These are phyloP conservation scores for Aspergillus udagawae DNA, from an alignment of 2,329 filamentous ascomycete species.

Conservation along the genomic window DNA sequence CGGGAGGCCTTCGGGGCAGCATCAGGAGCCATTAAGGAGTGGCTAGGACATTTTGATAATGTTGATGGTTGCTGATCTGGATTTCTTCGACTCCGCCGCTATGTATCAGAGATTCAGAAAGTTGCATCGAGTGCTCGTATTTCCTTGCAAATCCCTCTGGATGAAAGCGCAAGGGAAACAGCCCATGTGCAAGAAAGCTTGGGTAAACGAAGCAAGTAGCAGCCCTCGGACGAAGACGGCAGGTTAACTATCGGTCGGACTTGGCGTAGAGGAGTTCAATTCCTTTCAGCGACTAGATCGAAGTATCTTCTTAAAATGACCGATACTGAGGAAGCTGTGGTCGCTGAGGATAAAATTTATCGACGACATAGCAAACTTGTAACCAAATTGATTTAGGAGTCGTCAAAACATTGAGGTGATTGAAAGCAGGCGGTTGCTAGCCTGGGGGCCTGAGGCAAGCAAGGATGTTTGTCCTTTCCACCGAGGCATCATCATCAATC, in stretches of 20 bases:
- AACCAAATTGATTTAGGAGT: background rate
- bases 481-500: background rate
- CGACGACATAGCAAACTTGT: background rate
- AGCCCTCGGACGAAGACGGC: background rate
- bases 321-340: too few relatives aligned
- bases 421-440: background rate
- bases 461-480: background rate
- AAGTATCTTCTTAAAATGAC: background rate
- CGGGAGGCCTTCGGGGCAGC: conserved; percentile 9
- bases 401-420: too few relatives aligned
- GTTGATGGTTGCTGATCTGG: conserved; percentile 2
- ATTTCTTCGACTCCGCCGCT: conserved; percentile 1
- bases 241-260: too few relatives aligned
- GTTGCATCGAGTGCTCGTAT: conserved; percentile 14
- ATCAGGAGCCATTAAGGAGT: background rate
- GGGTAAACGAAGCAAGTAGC: background rate
- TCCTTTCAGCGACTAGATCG: background rate
- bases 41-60: background rate
- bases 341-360: background rate
- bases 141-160: background rate
- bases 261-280: background rate
- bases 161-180: background rate
- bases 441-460: background rate
- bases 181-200: background rate
- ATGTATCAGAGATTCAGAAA: conserved; percentile 11